phyloP scores from a whole-genome alignment of 352 stramenopile genomes.

The Vaucheria bursata region DNA sequence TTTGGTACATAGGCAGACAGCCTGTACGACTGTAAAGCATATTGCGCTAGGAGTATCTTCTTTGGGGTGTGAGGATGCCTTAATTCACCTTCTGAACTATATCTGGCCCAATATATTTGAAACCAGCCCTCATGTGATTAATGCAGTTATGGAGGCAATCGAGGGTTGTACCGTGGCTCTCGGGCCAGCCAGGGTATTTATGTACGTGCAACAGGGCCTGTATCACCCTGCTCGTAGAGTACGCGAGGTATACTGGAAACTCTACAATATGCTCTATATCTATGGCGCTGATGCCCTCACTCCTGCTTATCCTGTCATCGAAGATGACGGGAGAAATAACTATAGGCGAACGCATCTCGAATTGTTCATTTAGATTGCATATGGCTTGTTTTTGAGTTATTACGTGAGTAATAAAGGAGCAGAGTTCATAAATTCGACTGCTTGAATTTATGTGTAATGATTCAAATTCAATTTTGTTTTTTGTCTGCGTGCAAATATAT shows the following conservation, averaged over 20 bases:
- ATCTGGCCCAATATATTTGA: slow-evolving; percentile 99
- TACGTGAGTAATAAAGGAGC: too few species aligned
- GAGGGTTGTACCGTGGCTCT: slow-evolving; percentile 90
- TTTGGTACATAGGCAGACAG: slow-evolving; percentile 91
- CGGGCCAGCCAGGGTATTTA: slow-evolving; percentile 86
- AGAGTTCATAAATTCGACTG: too few species aligned
- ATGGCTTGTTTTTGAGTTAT: not conserved
- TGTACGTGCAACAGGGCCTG: slow-evolving; percentile 94
- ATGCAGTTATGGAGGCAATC: slow-evolving; percentile 95
- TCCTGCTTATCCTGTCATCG: slow-evolving; percentile 87
- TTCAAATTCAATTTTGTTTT: too few species aligned
- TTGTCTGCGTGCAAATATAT: too few species aligned
- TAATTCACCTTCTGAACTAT: slow-evolving; percentile 96
- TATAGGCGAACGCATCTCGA: slow-evolving; percentile 90
- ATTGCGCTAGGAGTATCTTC: slow-evolving; percentile 88
- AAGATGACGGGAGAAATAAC: slow-evolving; percentile 86
- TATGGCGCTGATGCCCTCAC: slow-evolving; percentile 92
- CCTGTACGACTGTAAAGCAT: slow-evolving; percentile 93
- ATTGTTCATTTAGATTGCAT: slow-evolving; percentile 64
- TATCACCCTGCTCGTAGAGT: slow-evolving; percentile 96
- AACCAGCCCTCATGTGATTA: slow-evolving; percentile 93
- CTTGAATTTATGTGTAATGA: too few species aligned
- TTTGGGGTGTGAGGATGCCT: slow-evolving; percentile 92
- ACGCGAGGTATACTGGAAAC: slow-evolving; percentile 98
- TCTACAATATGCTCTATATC: slow-evolving; percentile 99